These are phyloP conservation scores for Stephanodiscus minutulus DNA, from an alignment of 108 stramenopile genomes.

Conservation along the genomic window DNA sequence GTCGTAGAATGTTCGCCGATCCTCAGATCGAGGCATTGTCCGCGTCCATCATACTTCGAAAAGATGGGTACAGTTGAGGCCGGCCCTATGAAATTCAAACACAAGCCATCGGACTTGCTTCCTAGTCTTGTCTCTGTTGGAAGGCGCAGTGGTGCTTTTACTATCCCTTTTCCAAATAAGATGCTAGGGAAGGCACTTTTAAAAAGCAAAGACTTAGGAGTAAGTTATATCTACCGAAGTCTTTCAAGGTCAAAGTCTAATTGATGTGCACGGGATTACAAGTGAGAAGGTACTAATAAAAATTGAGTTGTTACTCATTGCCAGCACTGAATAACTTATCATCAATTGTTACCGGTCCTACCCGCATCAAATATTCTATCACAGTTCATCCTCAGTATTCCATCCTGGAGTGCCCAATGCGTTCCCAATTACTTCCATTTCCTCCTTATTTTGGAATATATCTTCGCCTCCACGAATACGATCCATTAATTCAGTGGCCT, in stretches of 20 bases:
- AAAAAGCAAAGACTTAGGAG: constrained; percentile 16
- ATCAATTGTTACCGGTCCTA: too few relatives aligned
- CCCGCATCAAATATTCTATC: not conserved
- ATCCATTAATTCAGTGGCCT: constrained; percentile 41
- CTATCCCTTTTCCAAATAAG: constrained; percentile 12
- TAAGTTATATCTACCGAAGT: constrained; percentile 7
- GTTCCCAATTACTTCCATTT: constrained; percentile 32
- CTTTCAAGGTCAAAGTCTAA: constrained; percentile 18
- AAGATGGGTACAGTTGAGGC: constrained; percentile 13
- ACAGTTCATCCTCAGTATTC: constrained; percentile 19
- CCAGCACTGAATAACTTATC: too few relatives aligned
- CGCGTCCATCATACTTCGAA: constrained; percentile 24
- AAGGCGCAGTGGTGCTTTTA: constrained; percentile 19
- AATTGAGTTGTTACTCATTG: too few relatives aligned
- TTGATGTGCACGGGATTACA: not conserved
- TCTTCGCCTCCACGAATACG: constrained; percentile 42
- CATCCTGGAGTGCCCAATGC: constrained; percentile 29
- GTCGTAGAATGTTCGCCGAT: constrained; percentile 23
- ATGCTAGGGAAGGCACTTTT: constrained; percentile 16
- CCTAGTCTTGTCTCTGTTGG: constrained; percentile 16
- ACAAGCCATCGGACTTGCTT: constrained; percentile 3
- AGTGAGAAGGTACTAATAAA: too few relatives aligned
- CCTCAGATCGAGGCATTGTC: constrained; percentile 14
- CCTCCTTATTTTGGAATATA: constrained; percentile 32
- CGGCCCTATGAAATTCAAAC: constrained; percentile 23